Base-by-base conservation (phyloP, 2,329 filamentous ascomycete species). In the Lasiodiplodia sp. region DNA sequence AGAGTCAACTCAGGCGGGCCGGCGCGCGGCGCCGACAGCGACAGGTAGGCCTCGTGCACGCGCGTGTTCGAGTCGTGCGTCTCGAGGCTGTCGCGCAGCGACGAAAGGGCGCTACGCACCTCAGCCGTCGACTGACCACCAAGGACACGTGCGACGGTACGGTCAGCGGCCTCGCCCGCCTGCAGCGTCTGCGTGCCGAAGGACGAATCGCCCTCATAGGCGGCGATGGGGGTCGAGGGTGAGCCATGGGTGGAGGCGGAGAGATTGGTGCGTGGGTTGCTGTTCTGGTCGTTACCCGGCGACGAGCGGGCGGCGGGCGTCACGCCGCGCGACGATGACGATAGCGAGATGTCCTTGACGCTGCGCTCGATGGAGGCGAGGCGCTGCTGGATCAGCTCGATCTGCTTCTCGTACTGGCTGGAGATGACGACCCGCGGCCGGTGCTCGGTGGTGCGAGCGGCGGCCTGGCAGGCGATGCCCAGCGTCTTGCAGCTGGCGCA, bases 371-470 rank as follows among this genome's bases (percentile, higher is more conserved):
- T 85, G n/a, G 79, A 78, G 7, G 79, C 78, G 10, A 87, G 75
- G 18, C 84, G 81, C 37, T 83, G 80, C 71, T 86, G 84, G 63
- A 87, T 86, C 14, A 82, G 73, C 69, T 86, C 84, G 60, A 87
- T 85, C 73, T 86, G 86, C 72, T 79, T 83, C 73, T 87, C 85
- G 75, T 66, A 66, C 62, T 66, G 62, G 49, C 62, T 66, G 10
- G 49, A 55, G 18, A 66, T 66, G 34, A 66, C 51, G 3, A 66
- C 62, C 8, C 62, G 62, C 34, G 62, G 62, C 18, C 62, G 62
- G 49, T 66, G 62, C 31, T 66, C 62, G 47, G 62, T 40, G 21
- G 49, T 31, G 31, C 62, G 47, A 8, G 62, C 37, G 21, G 62
- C 62, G 10, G 62, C 62, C 62, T 66, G 62, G 51, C 62, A 66